Evolutionary conservation across 2,329 filamentous ascomycete species (phyloP), one percentile per base, ranked within the genome.

Genomic region (Fusarium nematophilum): DNA sequence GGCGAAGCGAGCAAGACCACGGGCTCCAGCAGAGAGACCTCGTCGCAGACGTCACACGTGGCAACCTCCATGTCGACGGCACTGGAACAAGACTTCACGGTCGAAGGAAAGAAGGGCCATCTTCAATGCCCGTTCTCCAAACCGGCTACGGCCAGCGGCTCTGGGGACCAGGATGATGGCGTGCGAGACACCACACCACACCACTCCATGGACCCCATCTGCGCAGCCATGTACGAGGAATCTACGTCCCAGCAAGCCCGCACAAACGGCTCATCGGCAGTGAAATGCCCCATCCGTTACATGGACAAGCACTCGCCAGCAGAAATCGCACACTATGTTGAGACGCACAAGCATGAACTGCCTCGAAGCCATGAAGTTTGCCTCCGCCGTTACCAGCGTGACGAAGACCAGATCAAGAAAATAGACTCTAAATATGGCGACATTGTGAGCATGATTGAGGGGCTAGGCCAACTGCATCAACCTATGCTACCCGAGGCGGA

Each of bases 351-450:
- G 75, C 93, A 98, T 76, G 91, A 97, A 74, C 85, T 98, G 48
- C 94, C 94, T 9, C 87, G 94, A 67, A 97, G 93, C 73, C 94
- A 98, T 76, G 92, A 96, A 72, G 86, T 97, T 37, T 98, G 94
- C 74, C 88, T 98, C 57, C 89, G 91, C 70, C 86, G 93, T 53
- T 97, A 97, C 72, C 92, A 96, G 76, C 90, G 87, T 74, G 94
- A 93, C 70, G 90, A 94, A 67, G 86, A 90, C 61, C 91, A 93
- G 70, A 91, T 96, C 70, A 87, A 88, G 64, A 91, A 96, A 75
- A 82, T 98, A 50, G 94, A 98, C 73, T 92, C 92, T 60, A 98
- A 97, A 75, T 98, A 97, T 73, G 93, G 92, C 63, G 94, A 90
- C 72, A 80, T 97, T 36, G 92, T 92, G 66, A 96, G 87, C 76